These are phyloP conservation scores for Phaffomyces antillensis DNA, from an alignment of 805 yeast genomes.

Conservation along the genomic window DNA sequence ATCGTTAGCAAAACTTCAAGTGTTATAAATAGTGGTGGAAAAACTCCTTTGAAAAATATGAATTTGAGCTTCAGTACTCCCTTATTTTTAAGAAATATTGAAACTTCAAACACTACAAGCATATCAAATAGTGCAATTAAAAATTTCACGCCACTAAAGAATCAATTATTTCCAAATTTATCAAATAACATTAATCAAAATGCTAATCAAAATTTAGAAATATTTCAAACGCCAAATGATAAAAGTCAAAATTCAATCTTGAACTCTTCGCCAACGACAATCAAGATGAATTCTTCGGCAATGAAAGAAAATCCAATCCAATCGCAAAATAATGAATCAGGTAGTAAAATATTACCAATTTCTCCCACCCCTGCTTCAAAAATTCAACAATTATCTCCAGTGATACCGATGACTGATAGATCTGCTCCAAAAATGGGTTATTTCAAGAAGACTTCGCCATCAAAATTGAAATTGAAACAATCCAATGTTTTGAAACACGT, in stretches of 20 bases:
- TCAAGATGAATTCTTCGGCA: conserved; percentile 23
- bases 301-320: conserved; percentile 13
- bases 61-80: conserved; percentile 22
- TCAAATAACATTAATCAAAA: neutral
- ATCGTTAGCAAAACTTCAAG: conserved; percentile 18
- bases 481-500: no score
- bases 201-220: conserved; percentile 5
- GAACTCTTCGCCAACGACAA: conserved; percentile 24
- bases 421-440: conserved; percentile 22
- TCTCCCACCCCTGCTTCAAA: conserved; percentile 23
- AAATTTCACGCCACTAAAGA: conserved; percentile 20
- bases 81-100: conserved; percentile 19
- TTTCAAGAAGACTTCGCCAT: conserved; percentile 18
- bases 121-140: conserved; percentile 1
- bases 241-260: conserved; percentile 11
- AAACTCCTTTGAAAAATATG: conserved; percentile 20
- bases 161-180: conserved; percentile 13
- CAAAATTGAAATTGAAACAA: neutral
- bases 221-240: conserved; percentile 18
- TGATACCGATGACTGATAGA: neutral
- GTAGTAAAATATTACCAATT: conserved; percentile 9
- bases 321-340: neutral
- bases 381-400: neutral
- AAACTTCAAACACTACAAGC: conserved; percentile 2
- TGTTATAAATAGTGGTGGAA: conserved; percentile 9